Evolutionary conservation across 768 basidiomycete species (phyloP).

Genomic region (Leccinellum rugosiceps): DNA sequence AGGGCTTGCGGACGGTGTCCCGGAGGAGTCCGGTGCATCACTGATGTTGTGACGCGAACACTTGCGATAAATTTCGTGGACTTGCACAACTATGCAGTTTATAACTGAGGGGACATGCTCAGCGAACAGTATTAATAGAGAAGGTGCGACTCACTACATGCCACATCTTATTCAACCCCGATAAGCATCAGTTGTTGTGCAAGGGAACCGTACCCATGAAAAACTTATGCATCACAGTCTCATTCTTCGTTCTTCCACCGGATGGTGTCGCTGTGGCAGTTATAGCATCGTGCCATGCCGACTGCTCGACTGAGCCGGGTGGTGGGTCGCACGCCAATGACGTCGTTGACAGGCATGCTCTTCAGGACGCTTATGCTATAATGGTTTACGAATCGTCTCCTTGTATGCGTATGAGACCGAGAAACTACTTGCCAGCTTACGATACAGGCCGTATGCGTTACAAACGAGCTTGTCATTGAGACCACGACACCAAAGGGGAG

Average conservation of each 20-base stretch:
- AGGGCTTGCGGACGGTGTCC: conserved; percentile 74
- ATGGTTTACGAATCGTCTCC: neutral
- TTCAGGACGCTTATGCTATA: conserved; percentile 81
- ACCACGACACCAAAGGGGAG: conserved; percentile 82
- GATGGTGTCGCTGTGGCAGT: conserved; percentile 88
- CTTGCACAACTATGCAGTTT: conserved; percentile 81
- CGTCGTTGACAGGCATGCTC: too few species aligned
- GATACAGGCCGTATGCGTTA: conserved; percentile 86
- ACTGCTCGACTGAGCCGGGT: conserved; percentile 27
- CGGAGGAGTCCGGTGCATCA: conserved; percentile 52
- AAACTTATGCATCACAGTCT: conserved; percentile 81
- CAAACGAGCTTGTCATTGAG: conserved; percentile 88
- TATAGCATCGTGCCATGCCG: conserved; percentile 76
- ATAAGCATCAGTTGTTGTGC: conserved; percentile 12
- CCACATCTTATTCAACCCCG: conserved; percentile 53
- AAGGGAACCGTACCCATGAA: neutral
- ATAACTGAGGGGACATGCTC: conserved; percentile 41
- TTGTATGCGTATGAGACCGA: neutral
- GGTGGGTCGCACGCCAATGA: too few species aligned
- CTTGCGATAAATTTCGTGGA: conserved; percentile 93
- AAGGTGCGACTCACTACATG: conserved; percentile 51
- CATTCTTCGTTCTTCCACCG: conserved; percentile 89
- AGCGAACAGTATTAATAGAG: conserved; percentile 2
- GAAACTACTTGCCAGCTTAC: conserved; percentile 61
- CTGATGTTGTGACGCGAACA: conserved; percentile 80